Percentiles rank a stretch among this genome's conserved stretches.
Evolutionary conservation across 257 asterid species (phyloP).

Genomic region (Solanum dulcamara): DNA sequence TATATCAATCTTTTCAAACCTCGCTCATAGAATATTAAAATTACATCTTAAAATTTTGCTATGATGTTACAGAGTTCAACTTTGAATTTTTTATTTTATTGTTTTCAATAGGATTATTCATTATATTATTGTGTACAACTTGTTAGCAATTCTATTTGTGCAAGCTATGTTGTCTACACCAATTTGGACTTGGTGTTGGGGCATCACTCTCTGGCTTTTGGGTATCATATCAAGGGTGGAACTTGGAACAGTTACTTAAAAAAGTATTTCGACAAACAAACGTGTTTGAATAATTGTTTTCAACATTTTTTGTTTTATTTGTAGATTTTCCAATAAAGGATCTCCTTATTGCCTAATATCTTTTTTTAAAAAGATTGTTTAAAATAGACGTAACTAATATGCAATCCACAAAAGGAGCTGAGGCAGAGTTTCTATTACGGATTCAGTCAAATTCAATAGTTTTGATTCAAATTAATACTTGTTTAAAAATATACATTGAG

Average conservation of each 20-base stretch:
- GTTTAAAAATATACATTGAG: not conserved
- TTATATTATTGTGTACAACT: not conserved
- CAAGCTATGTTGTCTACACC: not conserved
- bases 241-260: not conserved
- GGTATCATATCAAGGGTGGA: not conserved
- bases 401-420: not conserved
- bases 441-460: not conserved
- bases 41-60: no score
- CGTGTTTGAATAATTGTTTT: not conserved
- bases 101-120: no score
- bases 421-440: not conserved
- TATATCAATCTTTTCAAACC: not conserved
- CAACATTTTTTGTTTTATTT: not conserved
- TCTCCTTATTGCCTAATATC: not conserved
- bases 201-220: not conserved
- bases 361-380: not conserved
- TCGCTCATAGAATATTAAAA: no score
- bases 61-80: not conserved
- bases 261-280: not conserved
- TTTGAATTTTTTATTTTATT: not conserved
- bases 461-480: not conserved
- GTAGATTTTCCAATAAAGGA: not conserved
- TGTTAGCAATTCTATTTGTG: not conserved
- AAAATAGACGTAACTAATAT: not conserved
- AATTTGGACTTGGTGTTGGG: not conserved